These are phyloP conservation scores for Houttuynia cordata DNA, from an alignment of 164 flowering plant species.

Conservation along the genomic window DNA sequence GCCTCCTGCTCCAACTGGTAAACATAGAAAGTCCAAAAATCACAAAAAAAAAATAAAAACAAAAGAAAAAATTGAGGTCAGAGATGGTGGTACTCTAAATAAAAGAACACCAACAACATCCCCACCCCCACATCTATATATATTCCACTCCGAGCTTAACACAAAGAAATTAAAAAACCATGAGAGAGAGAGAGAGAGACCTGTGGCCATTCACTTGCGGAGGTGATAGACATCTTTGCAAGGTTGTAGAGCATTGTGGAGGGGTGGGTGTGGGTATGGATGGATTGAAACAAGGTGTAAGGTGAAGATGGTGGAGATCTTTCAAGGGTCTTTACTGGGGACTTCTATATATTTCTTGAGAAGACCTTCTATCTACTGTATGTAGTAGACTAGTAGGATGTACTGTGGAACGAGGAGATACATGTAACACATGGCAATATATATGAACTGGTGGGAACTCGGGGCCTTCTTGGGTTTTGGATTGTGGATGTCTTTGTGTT, in stretches of 20 bases:
- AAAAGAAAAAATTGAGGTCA: not conserved
- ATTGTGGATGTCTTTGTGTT: not conserved
- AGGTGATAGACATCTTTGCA: constrained; percentile 13
- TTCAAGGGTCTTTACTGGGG: not conserved
- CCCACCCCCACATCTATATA: not conserved
- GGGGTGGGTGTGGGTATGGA: not conserved
- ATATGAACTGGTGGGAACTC: too few relatives aligned
- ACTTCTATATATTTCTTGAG: not conserved
- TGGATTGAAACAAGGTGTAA: not conserved
- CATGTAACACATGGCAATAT: not conserved
- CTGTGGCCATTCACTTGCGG: constrained; percentile 18
- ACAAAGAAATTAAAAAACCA: not conserved
- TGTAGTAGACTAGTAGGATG: too few relatives aligned
- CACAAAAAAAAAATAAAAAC: too few relatives aligned
- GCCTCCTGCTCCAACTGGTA: not conserved
- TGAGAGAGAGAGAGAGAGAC: not conserved
- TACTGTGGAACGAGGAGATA: not conserved
- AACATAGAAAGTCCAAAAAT: too few relatives aligned
- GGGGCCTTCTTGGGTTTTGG: not conserved
- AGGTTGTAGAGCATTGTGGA: not conserved
- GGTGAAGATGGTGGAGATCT: not conserved
- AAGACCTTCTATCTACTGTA: too few relatives aligned
- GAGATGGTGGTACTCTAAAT: not conserved
- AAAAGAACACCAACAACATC: not conserved
- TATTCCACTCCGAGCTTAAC: not conserved